Conservation (phyloP, 306 rosid genomes). For the Prinsepia uniflora region DNA sequence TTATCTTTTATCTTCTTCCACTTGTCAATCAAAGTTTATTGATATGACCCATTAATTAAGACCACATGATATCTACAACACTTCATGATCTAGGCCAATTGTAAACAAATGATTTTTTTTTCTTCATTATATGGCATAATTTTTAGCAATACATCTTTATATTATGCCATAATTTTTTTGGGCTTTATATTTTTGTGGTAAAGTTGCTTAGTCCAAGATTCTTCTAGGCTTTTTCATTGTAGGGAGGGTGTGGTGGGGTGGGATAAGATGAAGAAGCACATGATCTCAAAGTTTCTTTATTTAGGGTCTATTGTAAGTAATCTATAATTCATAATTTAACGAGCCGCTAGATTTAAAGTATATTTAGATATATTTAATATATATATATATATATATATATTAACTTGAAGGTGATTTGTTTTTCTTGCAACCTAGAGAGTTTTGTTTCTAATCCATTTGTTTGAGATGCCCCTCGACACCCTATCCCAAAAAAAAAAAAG, state of each 20-base stretch:
- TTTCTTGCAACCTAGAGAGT: no score
- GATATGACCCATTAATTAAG: constrained; percentile 17
- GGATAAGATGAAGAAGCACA: constrained; percentile 12
- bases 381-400: no score
- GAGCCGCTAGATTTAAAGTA: no score
- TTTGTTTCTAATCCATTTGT: no score
- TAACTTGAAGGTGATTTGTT: no score
- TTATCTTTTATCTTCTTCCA: constrained; percentile 19
- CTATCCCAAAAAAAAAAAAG: no score
- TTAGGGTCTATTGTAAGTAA: background rate
- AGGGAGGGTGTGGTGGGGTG: constrained; percentile 11
- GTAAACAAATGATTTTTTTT: background rate
- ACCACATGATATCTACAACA: constrained; percentile 37
- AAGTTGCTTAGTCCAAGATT: constrained; percentile 9
- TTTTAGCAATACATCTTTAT: background rate
- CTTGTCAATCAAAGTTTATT: constrained; percentile 25
- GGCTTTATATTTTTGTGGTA: background rate
- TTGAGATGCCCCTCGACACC: no score
- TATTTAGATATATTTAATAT: no score
- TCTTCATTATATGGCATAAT: background rate
- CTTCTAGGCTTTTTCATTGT: constrained; percentile 10
- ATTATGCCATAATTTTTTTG: background rate
- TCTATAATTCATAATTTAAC: background rate
- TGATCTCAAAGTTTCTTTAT: background rate
- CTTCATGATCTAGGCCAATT: constrained; percentile 39